Evolutionary conservation across 2,329 filamentous ascomycete genomes (phyloP), one percentile per base, ranked within the genome.

Genomic region (Ophiostoma quercus): DNA sequence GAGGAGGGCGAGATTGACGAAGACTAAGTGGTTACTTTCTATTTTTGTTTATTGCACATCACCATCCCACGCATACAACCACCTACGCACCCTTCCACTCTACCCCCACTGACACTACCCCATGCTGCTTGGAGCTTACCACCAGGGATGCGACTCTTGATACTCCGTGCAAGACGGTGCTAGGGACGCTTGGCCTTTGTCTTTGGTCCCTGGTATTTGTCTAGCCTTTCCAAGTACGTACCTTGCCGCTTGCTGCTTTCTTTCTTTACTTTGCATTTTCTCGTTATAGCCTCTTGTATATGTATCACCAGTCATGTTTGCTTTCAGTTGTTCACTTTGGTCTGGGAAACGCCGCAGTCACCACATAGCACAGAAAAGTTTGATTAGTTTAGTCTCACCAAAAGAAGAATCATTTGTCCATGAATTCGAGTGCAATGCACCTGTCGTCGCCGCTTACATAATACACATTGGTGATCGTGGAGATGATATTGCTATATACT

Each of bases 1-100:
- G 65, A 66, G 65, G 65, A 66, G 65, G 65, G 65, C 39, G 65
- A 66, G 65, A 66, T 66, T 66, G 65, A 87, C 68, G 82, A 84
- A 66, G 86, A 88, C 74, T 66, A 66, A 66, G 65, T 66, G n/a
- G 37, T 43, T 22, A 39, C 67, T 29, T 69, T 34, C 3, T 37
- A 32, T 67, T 67, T 34, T 67, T 43, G 32, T n/a, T 19, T 29
- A 29, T 29, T 29, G 25, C 41, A n/a, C 51, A 41, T 34, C 34
- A 34, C 34, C 34, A 5, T 34, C 34, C 34, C 34, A 34, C 34
- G 25, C 25, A 29, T 29, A 29, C 25, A 29, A 29, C 25, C 25
- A 29, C 25, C 25, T 29, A 29, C 25, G 25, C 25, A 29, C 25
- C 25, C 22, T 16, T 11, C 2, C 25, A 25, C 2, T 1, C 9